phyloP scores from a whole-genome alignment of 371 early-diverging fungal species.

The Mucor velutinosus region DNA sequence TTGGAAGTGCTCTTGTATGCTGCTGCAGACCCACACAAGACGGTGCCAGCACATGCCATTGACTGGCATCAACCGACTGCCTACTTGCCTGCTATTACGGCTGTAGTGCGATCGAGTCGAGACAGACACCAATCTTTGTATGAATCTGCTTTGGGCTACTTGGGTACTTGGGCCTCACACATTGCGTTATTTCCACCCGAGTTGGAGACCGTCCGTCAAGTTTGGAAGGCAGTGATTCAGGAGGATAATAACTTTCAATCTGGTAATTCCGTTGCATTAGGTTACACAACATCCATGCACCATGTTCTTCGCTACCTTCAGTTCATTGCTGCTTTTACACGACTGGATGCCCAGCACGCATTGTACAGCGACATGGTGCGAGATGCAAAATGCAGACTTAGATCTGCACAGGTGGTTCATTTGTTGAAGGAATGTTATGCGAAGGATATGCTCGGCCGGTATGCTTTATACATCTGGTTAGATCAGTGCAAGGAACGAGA shows the following conservation, averaged over 20 bases:
- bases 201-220: conserved; percentile 13
- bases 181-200: conserved; percentile 38
- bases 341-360: background rate
- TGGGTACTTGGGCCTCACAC: conserved; percentile 53
- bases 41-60: conserved; percentile 57
- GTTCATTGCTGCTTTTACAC: conserved; percentile 24
- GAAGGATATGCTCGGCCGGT: conserved; percentile 27
- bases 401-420: conserved; percentile 9
- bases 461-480: conserved; percentile 37
- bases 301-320: conserved; percentile 27
- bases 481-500: conserved; percentile 9
- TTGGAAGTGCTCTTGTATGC: conserved; percentile 45
- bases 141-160: conserved; percentile 46
- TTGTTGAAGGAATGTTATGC: conserved; percentile 14
- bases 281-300: conserved; percentile 18
- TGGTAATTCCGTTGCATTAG: conserved; percentile 20
- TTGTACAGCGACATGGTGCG: background rate
- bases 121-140: conserved; percentile 15
- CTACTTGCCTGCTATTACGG: conserved; percentile 39
- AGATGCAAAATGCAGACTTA: background rate
- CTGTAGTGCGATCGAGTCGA: conserved; percentile 19
- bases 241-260: conserved; percentile 11
- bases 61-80: conserved; percentile 62
- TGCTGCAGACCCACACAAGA: conserved; percentile 59
- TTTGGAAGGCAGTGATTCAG: conserved; percentile 26